Evolutionary conservation across 2,329 filamentous ascomycete genomes (phyloP).

Genomic region (Chlorencoelia australis): DNA sequence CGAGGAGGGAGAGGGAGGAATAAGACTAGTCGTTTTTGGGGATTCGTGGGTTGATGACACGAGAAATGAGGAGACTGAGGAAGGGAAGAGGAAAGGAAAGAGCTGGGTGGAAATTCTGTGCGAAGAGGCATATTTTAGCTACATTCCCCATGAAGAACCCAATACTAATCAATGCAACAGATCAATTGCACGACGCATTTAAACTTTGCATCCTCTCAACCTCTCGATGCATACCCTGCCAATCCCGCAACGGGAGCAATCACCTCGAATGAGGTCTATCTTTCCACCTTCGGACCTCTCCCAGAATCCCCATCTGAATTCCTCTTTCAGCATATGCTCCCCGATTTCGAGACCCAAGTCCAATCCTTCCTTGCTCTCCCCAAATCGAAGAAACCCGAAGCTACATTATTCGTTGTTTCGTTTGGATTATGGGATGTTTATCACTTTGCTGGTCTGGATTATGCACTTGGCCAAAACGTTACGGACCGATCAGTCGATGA

Average conservation of each 20-base stretch:
- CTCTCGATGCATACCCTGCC: slow-evolving; percentile 12
- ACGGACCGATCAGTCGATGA: slow-evolving; percentile 14
- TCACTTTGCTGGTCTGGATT: slow-evolving; percentile 18
- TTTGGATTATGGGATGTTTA: slow-evolving; percentile 28
- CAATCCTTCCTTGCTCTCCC: slow-evolving; percentile 19
- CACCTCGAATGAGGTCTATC: slow-evolving; percentile 17
- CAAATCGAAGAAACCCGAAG: slow-evolving; percentile 2
- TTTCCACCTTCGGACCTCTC: slow-evolving; percentile 1
- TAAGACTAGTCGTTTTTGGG: slow-evolving; percentile 24
- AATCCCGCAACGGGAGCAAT: slow-evolving; percentile 18
- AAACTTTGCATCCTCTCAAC: slow-evolving; percentile 22
- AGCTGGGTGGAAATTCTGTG: slow-evolving; percentile 23
- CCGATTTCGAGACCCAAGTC: slow-evolving; percentile 23
- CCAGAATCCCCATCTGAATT: not conserved
- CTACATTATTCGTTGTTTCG: slow-evolving; percentile 23
- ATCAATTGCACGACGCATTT: slow-evolving; percentile 23
- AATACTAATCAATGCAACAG: slow-evolving; percentile 9
- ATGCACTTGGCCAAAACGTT: slow-evolving; percentile 8
- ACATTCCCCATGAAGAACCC: not conserved
- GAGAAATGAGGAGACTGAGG: slow-evolving; percentile 8
- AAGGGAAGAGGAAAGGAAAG: slow-evolving; percentile 11
- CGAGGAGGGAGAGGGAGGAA: slow-evolving; percentile 6
- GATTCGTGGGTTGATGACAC: slow-evolving; percentile 25
- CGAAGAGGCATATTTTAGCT: slow-evolving; percentile 19
- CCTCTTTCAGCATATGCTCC: slow-evolving; percentile 10